These are phyloP conservation scores for Chrysoporthe deuterocubensis DNA, from an alignment of 2,329 filamentous ascomycete species.

Conservation along the genomic window DNA sequence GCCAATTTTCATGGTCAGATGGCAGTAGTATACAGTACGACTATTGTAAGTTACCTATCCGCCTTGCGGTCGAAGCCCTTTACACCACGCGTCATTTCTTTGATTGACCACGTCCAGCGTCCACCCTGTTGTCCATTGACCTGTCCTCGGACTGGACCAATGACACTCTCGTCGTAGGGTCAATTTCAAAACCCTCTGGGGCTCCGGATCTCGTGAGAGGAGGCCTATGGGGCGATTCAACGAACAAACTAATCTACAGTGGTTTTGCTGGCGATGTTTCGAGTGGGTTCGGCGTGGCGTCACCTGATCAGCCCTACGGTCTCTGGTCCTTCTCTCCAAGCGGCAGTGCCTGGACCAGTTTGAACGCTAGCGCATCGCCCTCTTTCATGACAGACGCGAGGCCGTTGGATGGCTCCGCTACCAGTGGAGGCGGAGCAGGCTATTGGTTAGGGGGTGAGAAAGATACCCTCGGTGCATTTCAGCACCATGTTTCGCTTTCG, in stretches of 20 bases:
- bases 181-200: conserved; percentile 12
- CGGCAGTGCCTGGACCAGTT: neutral
- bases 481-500: neutral
- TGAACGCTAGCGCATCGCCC: neutral
- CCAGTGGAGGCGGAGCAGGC: neutral
- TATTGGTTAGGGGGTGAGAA: neutral
- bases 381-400: neutral
- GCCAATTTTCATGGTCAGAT: neutral
- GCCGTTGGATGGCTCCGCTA: neutral
- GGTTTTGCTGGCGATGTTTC: neutral
- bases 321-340: neutral
- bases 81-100: neutral
- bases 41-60: neutral
- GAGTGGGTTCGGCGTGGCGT: neutral
- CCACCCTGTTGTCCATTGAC: neutral
- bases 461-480: neutral
- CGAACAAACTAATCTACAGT: neutral
- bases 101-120: neutral
- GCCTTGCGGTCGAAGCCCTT: no score
- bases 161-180: neutral
- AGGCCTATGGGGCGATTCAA: neutral
- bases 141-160: conserved; percentile 13
- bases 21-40: neutral
- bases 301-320: neutral
- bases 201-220: neutral